These are phyloP conservation scores for Diutina siamensis DNA, from an alignment of 1,139 yeast genomes.

Conservation along the genomic window DNA sequence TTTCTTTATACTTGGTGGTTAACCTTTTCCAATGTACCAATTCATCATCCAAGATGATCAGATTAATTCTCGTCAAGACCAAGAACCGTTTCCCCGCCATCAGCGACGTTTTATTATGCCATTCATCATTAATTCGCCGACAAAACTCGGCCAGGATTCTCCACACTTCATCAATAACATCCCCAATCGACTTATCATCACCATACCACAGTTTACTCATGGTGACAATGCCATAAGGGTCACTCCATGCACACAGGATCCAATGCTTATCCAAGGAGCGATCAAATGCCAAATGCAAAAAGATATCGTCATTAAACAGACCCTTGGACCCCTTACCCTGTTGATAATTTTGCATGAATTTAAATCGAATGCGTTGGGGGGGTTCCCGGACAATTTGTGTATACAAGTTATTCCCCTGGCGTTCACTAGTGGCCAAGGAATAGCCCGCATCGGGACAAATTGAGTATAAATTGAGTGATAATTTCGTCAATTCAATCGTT, in stretches of 20 bases:
- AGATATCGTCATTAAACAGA: constrained; percentile 51
- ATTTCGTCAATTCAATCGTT: constrained; percentile 30
- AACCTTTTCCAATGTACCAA: constrained; percentile 65
- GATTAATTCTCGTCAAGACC: constrained; percentile 57
- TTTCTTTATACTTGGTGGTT: constrained; percentile 45
- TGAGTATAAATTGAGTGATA: constrained; percentile 59
- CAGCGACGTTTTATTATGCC: constrained; percentile 20
- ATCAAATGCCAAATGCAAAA: constrained; percentile 77
- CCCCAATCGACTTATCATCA: constrained; percentile 14
- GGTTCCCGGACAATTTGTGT: constrained; percentile 36
- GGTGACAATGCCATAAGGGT: constrained; percentile 61
- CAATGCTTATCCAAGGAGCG: constrained; percentile 72
- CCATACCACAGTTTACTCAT: constrained; percentile 60
- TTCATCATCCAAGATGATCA: constrained; percentile 71
- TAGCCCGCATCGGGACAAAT: constrained; percentile 25
- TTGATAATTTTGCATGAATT: constrained; percentile 24
- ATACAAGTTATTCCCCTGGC: constrained; percentile 16
- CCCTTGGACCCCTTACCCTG: constrained; percentile 8
- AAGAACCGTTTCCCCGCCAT: constrained; percentile 47
- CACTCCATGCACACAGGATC: constrained; percentile 86
- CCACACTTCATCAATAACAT: constrained; percentile 31
- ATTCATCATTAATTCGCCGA: constrained; percentile 24
- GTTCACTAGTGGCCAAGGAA: not conserved
- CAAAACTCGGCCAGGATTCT: constrained; percentile 27
- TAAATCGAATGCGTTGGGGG: constrained; percentile 40